Evolutionary conservation across 495 filamentous ascomycete species (phyloP), one percentile per base, ranked within the genome.

Genomic region (Astrocystis sublimbata): DNA sequence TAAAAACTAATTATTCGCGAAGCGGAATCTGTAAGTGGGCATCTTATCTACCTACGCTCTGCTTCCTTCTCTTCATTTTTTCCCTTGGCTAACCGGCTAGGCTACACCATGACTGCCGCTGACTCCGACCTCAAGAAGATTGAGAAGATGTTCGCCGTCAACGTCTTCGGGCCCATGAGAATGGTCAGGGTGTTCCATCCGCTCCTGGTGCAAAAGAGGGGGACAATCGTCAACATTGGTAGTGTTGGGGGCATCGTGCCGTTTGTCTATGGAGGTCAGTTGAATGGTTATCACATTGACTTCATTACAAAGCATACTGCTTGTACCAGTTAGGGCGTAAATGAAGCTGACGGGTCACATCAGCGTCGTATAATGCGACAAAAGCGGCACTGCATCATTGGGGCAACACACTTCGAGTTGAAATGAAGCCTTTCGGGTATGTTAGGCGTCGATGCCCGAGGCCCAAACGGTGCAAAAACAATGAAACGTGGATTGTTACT

Each of bases 81-180:
- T n/a, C 49, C 13, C 13, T 17, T 26, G 12, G 33, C 6, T 45
- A 46, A 30, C 21, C 6, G n/a, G n/a, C 2, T 24, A 64, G 66
- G 24, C 13, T 75, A 75, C 40, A 74, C 69, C 0, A 75, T 75
- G 73, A 60, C 73, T 2, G 70, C 68, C 0, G 65, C 64, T 2
- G 73, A 75, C 51, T 72, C 71, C 0, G 69, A 75, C 15, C 59
- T 73, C 6, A 6, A 1, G 2, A 31, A 31, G 0, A 68, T 71
- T 0, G 40, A 73, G 40, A 57, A 59, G 10, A 75, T 75, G 73
- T 75, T 71, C 36, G 64, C 33, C 2, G 71, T 75, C n/a, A 75
- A 75, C 33, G 61, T 75, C 9, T 72, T 75, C 52, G 73, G 73
- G 0, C 71, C 73, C 0, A 75, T 75, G 73, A 53, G 69, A 13